These are phyloP conservation scores for Cyberlindnera subsufficiens DNA, from an alignment of 805 yeast genomes.

Conservation along the genomic window DNA sequence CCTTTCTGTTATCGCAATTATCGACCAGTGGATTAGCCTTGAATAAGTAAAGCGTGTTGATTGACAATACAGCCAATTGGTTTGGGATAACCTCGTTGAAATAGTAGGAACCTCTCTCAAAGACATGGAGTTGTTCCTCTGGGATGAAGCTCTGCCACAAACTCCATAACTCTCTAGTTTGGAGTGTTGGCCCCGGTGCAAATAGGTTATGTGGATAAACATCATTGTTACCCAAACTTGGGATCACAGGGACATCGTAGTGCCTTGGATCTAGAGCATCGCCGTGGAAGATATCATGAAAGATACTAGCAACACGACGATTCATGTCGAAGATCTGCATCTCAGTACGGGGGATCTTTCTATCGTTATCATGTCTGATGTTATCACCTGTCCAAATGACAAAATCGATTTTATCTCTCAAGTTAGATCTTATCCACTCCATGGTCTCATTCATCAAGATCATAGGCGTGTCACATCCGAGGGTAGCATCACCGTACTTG, in stretches of 20 bases:
- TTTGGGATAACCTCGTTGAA: conserved; percentile 76
- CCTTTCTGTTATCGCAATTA: conserved; percentile 62
- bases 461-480: conserved; percentile 76
- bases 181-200: conserved; percentile 84
- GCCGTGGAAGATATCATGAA: conserved; percentile 47
- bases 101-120: conserved; percentile 69
- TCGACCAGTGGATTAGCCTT: conserved; percentile 79
- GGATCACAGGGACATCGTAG: conserved; percentile 47
- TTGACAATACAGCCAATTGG: conserved; percentile 69
- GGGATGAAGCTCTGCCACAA: conserved; percentile 77
- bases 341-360: conserved; percentile 70
- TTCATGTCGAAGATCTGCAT: conserved; percentile 65
- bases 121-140: conserved; percentile 67
- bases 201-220: conserved; percentile 85
- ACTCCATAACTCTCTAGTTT: conserved; percentile 68
- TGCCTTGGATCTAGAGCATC: conserved; percentile 33
- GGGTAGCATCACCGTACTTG: conserved; percentile 65
- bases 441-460: conserved; percentile 55
- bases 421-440: conserved; percentile 56
- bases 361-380: conserved; percentile 77
- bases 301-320: conserved; percentile 43
- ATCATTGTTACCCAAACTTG: conserved; percentile 81
- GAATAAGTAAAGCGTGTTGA: conserved; percentile 72
- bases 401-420: conserved; percentile 76
- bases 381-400: conserved; percentile 92